Base-by-base conservation (phyloP, 495 filamentous ascomycete genomes). In the Penicillium parvum region DNA sequence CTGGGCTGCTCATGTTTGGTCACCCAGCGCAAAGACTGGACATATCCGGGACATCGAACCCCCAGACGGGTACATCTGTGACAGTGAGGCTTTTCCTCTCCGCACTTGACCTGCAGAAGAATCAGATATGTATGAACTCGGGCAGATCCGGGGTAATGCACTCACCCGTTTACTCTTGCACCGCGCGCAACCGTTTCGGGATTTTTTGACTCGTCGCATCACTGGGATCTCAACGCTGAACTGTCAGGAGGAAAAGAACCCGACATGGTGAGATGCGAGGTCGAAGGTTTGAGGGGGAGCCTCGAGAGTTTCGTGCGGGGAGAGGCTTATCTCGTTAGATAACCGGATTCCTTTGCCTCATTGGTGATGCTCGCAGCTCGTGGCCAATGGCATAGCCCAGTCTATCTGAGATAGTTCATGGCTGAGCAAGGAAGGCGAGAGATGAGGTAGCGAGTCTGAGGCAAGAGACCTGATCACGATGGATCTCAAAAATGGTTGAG, bases 101-200 rank as follows among this genome's bases (percentile, higher is more conserved):
- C 76, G 50, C 76, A 79, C 63, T 79, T 79, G 42, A 79, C 62
- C 76, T 78, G 21, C 26, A 28, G 22, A 21, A 25, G 7, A n/a
- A 20, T 21, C 18, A 25, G 21, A 18, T 15, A 23, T 17, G 22
- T 22, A 23, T 27, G 6, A 15, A 16, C 1, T 42, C 29, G 40
- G 29, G 17, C 21, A 23, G 41, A 35, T 17, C 12, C 25, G 32
- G 32, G 20, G 16, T 21, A 17, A n/a, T 9, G 25, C 22, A 62
- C 60, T 35, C 37, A 74, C 73, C 48, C 73, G 61, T 63, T 76
- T 75, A 52, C 65, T 72, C 55, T 76, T 76, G 54, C 73, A 76
- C 32, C 71, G 49, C 11, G 64, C 63, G 54, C 69, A 73, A 10
- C 69, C 69, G 41, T 69, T 66, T 11, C 69, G 64, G 38, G 69